Percentiles rank a stretch among this genome's conserved stretches.
phyloP scores from a whole-genome alignment of 371 early-diverging fungal genomes.

The Astathelohania contejeani region DNA sequence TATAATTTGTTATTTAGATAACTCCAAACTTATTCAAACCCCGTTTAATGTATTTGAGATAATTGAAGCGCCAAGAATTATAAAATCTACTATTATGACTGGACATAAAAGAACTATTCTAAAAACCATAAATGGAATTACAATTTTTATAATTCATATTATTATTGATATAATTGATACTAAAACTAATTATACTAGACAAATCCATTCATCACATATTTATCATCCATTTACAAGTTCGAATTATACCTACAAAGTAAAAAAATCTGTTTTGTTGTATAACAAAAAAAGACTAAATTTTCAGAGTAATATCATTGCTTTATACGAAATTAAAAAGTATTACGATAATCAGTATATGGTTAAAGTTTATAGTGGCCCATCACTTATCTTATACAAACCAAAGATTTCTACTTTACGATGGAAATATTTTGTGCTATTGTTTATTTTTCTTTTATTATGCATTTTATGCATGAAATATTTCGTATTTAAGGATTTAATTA shows the following conservation, averaged over 20 bases:
- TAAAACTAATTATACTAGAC: neutral
- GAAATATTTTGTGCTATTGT: too few relatives aligned
- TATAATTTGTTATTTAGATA: neutral
- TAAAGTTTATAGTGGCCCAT: conserved; percentile 1
- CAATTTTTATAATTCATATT: neutral
- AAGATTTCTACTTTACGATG: too few relatives aligned
- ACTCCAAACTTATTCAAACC: neutral
- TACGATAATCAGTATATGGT: neutral
- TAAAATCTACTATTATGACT: neutral
- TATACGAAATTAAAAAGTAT: neutral
- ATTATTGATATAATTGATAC: conserved; percentile 1
- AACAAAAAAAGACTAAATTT: conserved; percentile 4
- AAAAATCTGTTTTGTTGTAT: neutral
- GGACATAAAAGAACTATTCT: neutral
- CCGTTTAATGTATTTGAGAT: neutral
- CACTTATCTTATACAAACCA: too few relatives aligned
- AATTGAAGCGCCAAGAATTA: neutral
- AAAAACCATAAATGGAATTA: neutral
- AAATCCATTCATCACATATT: conserved; percentile 3
- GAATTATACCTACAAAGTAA: neutral
- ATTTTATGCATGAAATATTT: too few relatives aligned
- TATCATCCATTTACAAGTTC: conserved; percentile 6
- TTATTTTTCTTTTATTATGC: too few relatives aligned
- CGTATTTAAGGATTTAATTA: too few relatives aligned
- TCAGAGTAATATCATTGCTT: neutral